Evolutionary conservation across 352 stramenopile genomes (phyloP).

Genomic region (Globisporangium takayamanum): DNA sequence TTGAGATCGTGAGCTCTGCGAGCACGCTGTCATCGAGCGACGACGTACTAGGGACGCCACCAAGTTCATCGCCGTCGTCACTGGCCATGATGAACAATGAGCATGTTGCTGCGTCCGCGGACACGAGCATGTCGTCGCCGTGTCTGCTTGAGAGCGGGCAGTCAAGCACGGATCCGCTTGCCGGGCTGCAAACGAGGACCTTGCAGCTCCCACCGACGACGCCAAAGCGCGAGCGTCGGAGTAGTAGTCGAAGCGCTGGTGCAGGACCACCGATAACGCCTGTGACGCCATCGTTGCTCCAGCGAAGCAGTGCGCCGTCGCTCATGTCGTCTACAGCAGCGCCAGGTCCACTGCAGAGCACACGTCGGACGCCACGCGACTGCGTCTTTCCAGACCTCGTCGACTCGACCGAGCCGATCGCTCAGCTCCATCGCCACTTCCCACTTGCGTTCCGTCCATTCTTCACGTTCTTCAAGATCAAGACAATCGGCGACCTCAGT

Average conservation of each 20-base stretch:
- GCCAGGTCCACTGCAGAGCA: neutral
- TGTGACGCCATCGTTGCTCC: neutral
- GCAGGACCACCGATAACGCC: no score
- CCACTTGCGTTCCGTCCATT: constrained; percentile 46
- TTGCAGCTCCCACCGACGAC: constrained; percentile 3
- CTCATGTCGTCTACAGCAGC: neutral
- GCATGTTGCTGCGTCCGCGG: constrained; percentile 4
- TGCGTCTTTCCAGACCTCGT: constrained; percentile 44
- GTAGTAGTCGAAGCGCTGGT: no score
- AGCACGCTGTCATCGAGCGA: neutral
- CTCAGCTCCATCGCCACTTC: constrained; percentile 42
- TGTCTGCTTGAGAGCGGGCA: constrained; percentile 7
- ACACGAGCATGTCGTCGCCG: constrained; percentile 8
- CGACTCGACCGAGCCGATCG: constrained; percentile 39
- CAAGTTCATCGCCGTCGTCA: neutral
- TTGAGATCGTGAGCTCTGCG: neutral
- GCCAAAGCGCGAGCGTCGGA: neutral
- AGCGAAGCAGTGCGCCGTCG: neutral
- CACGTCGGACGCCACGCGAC: neutral
- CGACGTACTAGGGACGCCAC: neutral
- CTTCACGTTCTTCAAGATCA: constrained; percentile 60
- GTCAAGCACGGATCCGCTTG: neutral
- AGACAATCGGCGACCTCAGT: constrained; percentile 64
- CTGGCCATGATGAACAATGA: neutral
- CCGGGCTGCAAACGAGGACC: no score